Evolutionary conservation across 2,329 filamentous ascomycete genomes (phyloP).

Genomic region (Aspergillus oerlinghausenensis): DNA sequence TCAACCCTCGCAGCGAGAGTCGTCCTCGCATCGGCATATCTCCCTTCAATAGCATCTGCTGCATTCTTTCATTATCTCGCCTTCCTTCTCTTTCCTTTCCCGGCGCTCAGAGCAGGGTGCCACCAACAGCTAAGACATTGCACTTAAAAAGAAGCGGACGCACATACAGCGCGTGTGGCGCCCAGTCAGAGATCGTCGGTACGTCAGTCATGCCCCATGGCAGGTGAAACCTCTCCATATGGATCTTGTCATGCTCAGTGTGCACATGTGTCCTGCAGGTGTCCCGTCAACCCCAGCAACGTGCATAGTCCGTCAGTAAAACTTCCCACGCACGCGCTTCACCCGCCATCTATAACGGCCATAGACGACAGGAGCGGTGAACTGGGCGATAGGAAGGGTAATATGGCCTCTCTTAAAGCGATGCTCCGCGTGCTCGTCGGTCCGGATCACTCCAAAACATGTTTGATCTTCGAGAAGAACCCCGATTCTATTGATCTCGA

Average conservation of each 20-base stretch:
- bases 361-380: constrained; percentile 24
- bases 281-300: constrained; percentile 19
- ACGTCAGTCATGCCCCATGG: constrained; percentile 5
- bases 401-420: constrained; percentile 15
- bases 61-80: background rate
- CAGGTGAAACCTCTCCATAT: constrained; percentile 22
- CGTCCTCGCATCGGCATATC: background rate
- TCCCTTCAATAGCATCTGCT: background rate
- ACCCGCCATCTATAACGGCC: constrained; percentile 4
- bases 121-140: constrained; percentile 4
- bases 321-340: constrained; percentile 5
- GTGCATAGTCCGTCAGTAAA: constrained; percentile 12
- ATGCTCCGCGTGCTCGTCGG: constrained; percentile 13
- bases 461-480: constrained; percentile 5
- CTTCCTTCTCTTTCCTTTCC: background rate
- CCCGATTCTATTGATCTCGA: constrained; percentile 2
- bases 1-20: background rate
- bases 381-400: constrained; percentile 6
- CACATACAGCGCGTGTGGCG: background rate
- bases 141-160: background rate
- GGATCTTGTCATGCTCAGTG: constrained; percentile 14
- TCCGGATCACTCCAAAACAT: constrained; percentile 7
- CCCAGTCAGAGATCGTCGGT: constrained; percentile 1
- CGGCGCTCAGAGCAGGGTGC: background rate
- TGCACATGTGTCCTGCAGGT: constrained; percentile 23